Evolutionary conservation across 116 monocot genomes (phyloP), one percentile per base, ranked within the genome.

Genomic region (Iris pallida): DNA sequence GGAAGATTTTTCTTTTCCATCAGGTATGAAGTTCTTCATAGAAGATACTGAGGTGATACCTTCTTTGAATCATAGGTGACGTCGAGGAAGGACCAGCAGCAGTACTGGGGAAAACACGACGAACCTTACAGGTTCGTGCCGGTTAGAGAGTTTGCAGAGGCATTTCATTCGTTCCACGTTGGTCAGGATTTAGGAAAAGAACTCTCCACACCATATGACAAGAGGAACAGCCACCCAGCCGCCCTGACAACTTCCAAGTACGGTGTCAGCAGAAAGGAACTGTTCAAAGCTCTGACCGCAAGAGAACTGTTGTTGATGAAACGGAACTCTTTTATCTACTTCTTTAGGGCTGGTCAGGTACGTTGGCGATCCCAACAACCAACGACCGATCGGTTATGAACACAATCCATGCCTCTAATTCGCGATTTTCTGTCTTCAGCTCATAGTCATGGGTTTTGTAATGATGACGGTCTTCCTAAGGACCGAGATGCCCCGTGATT

Each of bases 21-120:
- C 61, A 61, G 15, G 45, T 45, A 43, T n/a, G 16, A n/a, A 44
- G 7, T 6, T 44, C 7, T 61, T 1, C 10, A 30, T 44, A 7
- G 40, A 45, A n/a, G 61, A 43, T 45, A 45, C n/a, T 43, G 6
- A 2, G 9, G 30, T 30, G 4, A 7, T 16, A 6, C 6, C 6
- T 61, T 43, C n/a, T 30, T 30, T 42, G 5, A 52, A 18, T 15
- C 53, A 56, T 51, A 79, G 79, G 79, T 79, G 7, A 78, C 73
- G 14, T 78, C 78, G n/a, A 78, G 48, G 30, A 78, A 78, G 20
- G 78, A 78, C 49, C 78, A 78, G 48, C 61, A 68, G 5, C 78
- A 78, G 55, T 78, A 78, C 14, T 73, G 78, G 73, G 47, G 19
- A 42, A 60, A 16, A 6, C 15, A 42, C 9, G 68, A 68, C 0